Evolutionary conservation across 495 filamentous ascomycete genomes (phyloP), one percentile per base, ranked within the genome.

Genomic region (Aspergillus heteromorphus): DNA sequence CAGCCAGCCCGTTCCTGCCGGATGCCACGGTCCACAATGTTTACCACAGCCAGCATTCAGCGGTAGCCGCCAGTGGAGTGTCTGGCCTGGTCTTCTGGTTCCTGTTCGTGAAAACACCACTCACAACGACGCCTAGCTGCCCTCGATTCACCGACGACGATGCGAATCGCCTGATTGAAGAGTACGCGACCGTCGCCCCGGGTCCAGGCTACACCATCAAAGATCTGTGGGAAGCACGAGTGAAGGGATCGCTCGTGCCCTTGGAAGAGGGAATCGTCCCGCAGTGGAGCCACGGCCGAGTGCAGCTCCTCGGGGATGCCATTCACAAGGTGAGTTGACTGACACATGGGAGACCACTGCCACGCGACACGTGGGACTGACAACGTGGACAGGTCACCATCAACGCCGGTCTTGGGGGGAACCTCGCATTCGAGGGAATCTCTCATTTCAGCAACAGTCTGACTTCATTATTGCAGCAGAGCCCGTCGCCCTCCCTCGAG

Each of bases 1-100:
- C 34, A 19, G 45, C 57, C 14, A 59, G 59, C 6, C 53, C 55
- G 6, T 59, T 41, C 59, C 6, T 57, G 8, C 51, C 60, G 21
- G 49, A 59, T 54, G 51, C 45, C 0, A 57, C 41, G 43, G 54
- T 59, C 34, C 56, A 63, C 50, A 60, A 52, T 40, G 47, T 57
- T 2, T 59, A 63, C 21, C 58, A 60, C 48, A 10, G 54, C 19
- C 30, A 31, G 1, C 43, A 57, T 25, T 59, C 56, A 34, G 51
- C 41, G 4, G 21, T 57, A 36, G 51, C 49, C 14, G 57, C 54
- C 5, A 47, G 51, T 17, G 60, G 60, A 38, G 54, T 57, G 21
- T 47, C 17, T 11, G 60, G 60, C 1, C 53, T 59, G 29, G 53
- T 66, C 9, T 70, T 61, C 31, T 61, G 59, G 59, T 61, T 61